Evolutionary conservation across 768 basidiomycete genomes (phyloP).

Genomic region (Tricholoma furcatifolium): DNA sequence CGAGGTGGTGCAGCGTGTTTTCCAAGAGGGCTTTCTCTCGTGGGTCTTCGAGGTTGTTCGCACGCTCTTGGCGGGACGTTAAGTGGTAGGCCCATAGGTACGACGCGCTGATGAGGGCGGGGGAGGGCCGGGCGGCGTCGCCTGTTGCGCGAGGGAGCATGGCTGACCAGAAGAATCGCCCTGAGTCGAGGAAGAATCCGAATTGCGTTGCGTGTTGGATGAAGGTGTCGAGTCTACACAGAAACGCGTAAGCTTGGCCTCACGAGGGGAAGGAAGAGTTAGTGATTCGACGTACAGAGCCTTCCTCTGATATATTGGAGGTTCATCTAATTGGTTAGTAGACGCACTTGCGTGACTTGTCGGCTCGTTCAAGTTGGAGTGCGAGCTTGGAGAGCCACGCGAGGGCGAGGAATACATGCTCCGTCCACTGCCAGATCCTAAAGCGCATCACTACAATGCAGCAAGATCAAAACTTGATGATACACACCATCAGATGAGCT

Average conservation of each 20-base stretch:
- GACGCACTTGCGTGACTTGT: neutral
- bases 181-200: slow-evolving; percentile 58
- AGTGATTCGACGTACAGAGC: neutral
- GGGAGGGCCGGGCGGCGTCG: slow-evolving; percentile 42
- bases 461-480: neutral
- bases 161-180: slow-evolving; percentile 42
- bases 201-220: slow-evolving; percentile 27
- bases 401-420: neutral
- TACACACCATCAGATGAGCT: neutral
- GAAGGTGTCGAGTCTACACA: slow-evolving; percentile 9
- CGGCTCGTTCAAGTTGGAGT: neutral
- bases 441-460: neutral
- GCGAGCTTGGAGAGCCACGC: neutral
- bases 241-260: neutral
- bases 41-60: too few relatives aligned
- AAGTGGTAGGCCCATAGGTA: slow-evolving; percentile 51
- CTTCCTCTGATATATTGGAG: neutral
- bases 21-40: neutral
- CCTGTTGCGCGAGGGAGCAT: slow-evolving; percentile 47
- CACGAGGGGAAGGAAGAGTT: neutral
- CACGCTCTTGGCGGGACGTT: slow-evolving; percentile 17
- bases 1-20: neutral
- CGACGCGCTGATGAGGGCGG: slow-evolving; percentile 44
- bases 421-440: neutral
- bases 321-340: neutral